Conservation (phyloP, 2,329 filamentous ascomycete genomes). For the Massarina eburnea region DNA sequence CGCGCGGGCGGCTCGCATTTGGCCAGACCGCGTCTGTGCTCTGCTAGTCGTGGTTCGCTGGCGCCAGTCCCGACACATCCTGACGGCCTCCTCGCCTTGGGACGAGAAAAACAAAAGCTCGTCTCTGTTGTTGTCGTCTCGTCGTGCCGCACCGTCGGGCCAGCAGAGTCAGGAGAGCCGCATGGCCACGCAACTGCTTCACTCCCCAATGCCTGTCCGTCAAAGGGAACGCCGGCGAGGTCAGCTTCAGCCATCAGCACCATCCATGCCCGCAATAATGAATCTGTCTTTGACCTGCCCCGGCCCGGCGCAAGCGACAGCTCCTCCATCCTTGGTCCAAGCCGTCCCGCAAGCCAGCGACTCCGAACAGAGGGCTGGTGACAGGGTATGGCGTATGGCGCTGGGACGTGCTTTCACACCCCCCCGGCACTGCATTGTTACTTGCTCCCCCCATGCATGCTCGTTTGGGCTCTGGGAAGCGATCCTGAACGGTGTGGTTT, state of each 20-base stretch:
- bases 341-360: slow-evolving; percentile 43
- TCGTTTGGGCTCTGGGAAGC: slow-evolving; percentile 27
- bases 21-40: slow-evolving; percentile 41
- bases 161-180: slow-evolving; percentile 36
- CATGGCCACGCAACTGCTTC: slow-evolving; percentile 17
- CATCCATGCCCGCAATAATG: slow-evolving; percentile 5
- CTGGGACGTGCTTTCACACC: slow-evolving; percentile 30
- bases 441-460: slow-evolving; percentile 29
- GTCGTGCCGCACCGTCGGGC: no score
- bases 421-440: slow-evolving; percentile 36
- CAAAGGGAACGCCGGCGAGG: slow-evolving; percentile 14
- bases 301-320: slow-evolving; percentile 41
- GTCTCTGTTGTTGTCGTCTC: slow-evolving; percentile 1
- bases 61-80: slow-evolving; percentile 39
- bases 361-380: slow-evolving; percentile 35
- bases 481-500: slow-evolving; percentile 40
- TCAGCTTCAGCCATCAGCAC: slow-evolving; percentile 9
- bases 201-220: background rate
- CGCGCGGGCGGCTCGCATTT: slow-evolving; percentile 19
- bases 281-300: slow-evolving; percentile 5
- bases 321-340: slow-evolving; percentile 36
- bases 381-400: slow-evolving; percentile 37
- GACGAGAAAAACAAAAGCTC: slow-evolving; percentile 30
- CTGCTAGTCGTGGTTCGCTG: slow-evolving; percentile 26
- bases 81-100: slow-evolving; percentile 34